These are phyloP conservation scores for Rhizophagus sp. DNA, from an alignment of 192 early-diverging fungal genomes.

Conservation along the genomic window DNA sequence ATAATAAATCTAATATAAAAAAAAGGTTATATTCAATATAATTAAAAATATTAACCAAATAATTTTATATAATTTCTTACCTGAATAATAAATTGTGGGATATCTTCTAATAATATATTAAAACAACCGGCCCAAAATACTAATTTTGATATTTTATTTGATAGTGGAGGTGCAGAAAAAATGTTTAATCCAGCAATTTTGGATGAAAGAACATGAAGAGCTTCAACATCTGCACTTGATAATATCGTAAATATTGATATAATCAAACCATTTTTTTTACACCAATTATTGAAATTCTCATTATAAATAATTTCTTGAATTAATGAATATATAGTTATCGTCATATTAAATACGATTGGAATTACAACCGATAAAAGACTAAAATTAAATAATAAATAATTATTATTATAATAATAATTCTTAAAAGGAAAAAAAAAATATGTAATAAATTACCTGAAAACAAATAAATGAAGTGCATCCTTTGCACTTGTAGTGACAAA, in stretches of 20 bases:
- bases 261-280: not conserved
- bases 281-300: not conserved
- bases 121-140: not conserved
- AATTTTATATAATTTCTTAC: not conserved
- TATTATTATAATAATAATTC: no score
- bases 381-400: no score
- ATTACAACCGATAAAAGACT: no score
- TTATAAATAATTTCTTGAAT: conserved; percentile 2
- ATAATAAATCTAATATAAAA: not conserved
- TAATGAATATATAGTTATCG: not conserved
- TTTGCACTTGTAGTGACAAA: not conserved
- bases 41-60: no score
- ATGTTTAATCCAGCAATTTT: not conserved
- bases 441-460: not conserved
- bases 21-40: not conserved
- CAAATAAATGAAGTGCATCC: not conserved
- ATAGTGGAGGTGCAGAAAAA: not conserved
- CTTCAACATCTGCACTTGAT: conserved; percentile 17
- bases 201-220: not conserved
- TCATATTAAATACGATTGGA: no score
- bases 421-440: no score
- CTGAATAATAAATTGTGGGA: conserved; percentile 17
- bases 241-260: not conserved
- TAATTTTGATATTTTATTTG: not conserved
- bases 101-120: conserved; percentile 8